Percentiles rank a stretch among this genome's conserved stretches.
Evolutionary conservation across 129 eudicot species (phyloP).

Genomic region (Heracleum sosnowskyi): DNA sequence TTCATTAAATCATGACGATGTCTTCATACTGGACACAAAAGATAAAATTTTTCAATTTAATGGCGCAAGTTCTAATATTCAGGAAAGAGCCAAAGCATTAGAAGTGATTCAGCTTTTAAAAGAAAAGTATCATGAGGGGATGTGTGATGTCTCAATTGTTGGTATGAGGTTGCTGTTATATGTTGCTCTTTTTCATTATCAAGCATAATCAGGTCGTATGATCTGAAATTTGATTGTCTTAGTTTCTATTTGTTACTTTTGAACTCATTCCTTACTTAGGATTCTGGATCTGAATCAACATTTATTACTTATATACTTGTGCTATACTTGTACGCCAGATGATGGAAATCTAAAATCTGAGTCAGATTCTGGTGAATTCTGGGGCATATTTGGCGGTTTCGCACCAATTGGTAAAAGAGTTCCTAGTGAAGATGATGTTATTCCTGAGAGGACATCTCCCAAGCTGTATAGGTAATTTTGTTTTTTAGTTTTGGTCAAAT

Average conservation of each 20-base stretch:
- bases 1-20: slow-evolving; percentile 80
- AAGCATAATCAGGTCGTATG: not conserved
- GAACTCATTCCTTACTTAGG: not conserved
- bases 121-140: slow-evolving; percentile 82
- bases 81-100: slow-evolving; percentile 86
- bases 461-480: slow-evolving; percentile 57
- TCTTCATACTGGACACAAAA: slow-evolving; percentile 77
- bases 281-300: not conserved
- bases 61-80: slow-evolving; percentile 88
- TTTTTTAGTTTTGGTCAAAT: not conserved
- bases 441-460: slow-evolving; percentile 69
- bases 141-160: slow-evolving; percentile 80
- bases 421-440: slow-evolving; percentile 76
- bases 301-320: not conserved
- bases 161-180: slow-evolving; percentile 35
- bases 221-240: not conserved
- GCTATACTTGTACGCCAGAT: slow-evolving; percentile 26
- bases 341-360: slow-evolving; percentile 96
- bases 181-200: not conserved
- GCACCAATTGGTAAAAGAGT: slow-evolving; percentile 94
- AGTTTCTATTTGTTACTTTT: not conserved
- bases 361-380: slow-evolving; percentile 91
- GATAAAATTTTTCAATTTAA: slow-evolving; percentile 87
- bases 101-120: slow-evolving; percentile 76
- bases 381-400: slow-evolving; percentile 98